phyloP scores from a whole-genome alignment of 2,329 filamentous ascomycete genomes.

The Neonectria coccinea region DNA sequence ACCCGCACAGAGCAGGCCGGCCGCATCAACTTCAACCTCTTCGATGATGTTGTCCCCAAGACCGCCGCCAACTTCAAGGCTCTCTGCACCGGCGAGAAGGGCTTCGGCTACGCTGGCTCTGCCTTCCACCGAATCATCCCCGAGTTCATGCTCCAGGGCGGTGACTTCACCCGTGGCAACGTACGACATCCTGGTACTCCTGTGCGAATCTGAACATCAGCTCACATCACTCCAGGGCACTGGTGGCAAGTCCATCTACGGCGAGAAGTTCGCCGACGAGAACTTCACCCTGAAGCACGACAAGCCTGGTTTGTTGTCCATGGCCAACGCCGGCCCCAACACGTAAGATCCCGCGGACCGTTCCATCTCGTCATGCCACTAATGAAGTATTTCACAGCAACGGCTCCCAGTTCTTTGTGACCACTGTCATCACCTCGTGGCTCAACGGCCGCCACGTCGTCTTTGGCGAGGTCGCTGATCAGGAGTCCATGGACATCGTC shows the following conservation, averaged over 20 bases:
- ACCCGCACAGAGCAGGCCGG: constrained; percentile 72
- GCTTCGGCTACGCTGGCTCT: constrained; percentile 85
- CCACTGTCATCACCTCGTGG: constrained; percentile 90
- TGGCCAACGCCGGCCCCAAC: constrained; percentile 96
- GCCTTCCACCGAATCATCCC: constrained; percentile 94
- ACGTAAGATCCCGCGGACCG: constrained; percentile 66
- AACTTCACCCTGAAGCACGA: constrained; percentile 85
- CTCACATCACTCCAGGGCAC: constrained; percentile 72
- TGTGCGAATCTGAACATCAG: constrained; percentile 1
- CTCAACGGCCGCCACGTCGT: constrained; percentile 86
- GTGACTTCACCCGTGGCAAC: constrained; percentile 93
- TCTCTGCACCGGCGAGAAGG: constrained; percentile 84
- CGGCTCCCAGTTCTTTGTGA: constrained; percentile 98
- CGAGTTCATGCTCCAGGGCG: constrained; percentile 94
- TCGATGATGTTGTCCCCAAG: constrained; percentile 86
- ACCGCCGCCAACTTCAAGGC: constrained; percentile 87
- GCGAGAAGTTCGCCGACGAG: constrained; percentile 94
- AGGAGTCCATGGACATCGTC: constrained; percentile 64
- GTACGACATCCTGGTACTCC: constrained; percentile 64
- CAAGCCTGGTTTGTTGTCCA: constrained; percentile 84
- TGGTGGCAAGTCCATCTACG: constrained; percentile 94
- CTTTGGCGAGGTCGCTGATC: constrained; percentile 78
- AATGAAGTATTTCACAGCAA: constrained; percentile 74
- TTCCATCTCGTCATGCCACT: not conserved
- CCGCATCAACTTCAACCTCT: constrained; percentile 91